Evolutionary conservation across 805 yeast genomes (phyloP), one percentile per base, ranked within the genome.

Genomic region (Maudiozyma barnettii): DNA sequence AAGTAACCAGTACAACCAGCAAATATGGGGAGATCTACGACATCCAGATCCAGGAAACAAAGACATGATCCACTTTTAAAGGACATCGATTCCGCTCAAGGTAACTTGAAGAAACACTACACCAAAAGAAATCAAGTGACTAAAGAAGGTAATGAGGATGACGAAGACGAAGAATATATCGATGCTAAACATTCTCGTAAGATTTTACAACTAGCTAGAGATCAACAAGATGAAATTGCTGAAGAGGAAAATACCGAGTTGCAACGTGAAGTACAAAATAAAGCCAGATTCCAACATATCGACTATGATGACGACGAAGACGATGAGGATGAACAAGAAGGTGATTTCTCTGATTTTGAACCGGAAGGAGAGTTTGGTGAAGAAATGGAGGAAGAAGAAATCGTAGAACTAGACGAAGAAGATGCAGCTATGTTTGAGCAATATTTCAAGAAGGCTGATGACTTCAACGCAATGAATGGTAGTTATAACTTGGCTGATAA

Each of bases 161-260:
- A 67, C 46, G 71, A 65, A 26, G 68, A 63, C 16, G 89, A 81
- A 42, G 80, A 75, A 40, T 82, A 69, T 55, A 73, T 93, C 37
- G 96, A 91, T 69, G 84, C 97, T 18, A 72, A 79, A 18, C 70
- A 87, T 29, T 86, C 97, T 1, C 75, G 95, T 65, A 87, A 79
- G 67, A 90, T 93, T 65, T 72, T 93, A 54, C 86, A 84, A 63
- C 73, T 93, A 51, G 99, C 99, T 18, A 81, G 77, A 56, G 91
- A 84, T 58, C 99, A 93, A 69, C 96, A 89, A 66, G 89, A 85
- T 41, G 99, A 93, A 61, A 64, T 90, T 19, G 90, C 79, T 46
- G 80, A 72, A 43, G 95, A 86, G 59, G 84, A 79, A 51, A 69
- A 69, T 37, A 56, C 46, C 9, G 54, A 54, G 63, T 58, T 50